Evolutionary conservation across 1,139 yeast species (phyloP).

Genomic region (Suhomyces anneliseae): DNA sequence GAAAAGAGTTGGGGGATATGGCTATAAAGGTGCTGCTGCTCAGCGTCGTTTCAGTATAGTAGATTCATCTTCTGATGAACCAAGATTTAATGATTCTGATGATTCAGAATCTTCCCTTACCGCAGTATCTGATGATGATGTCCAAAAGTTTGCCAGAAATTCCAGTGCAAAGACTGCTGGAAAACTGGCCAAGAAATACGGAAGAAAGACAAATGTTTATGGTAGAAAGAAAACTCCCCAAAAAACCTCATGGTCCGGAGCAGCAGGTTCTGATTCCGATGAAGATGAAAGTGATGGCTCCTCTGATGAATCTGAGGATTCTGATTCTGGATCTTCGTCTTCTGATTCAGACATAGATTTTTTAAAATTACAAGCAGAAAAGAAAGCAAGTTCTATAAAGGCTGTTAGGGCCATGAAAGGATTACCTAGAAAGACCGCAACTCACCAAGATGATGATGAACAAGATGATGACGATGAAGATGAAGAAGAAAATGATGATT

Average conservation of each 20-base stretch:
- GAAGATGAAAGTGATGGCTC: constrained; percentile 22
- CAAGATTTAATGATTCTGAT: constrained; percentile 2
- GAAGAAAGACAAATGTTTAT: constrained; percentile 11
- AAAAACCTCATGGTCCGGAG: constrained; percentile 25
- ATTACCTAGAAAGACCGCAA: constrained; percentile 15
- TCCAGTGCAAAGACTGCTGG: constrained; percentile 8
- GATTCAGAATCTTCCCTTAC: constrained; percentile 41
- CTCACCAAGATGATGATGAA: background rate
- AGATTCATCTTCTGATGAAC: constrained; percentile 27
- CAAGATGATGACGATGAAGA: constrained; percentile 1
- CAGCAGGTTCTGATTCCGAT: constrained; percentile 21
- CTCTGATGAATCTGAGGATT: constrained; percentile 37
- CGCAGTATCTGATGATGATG: constrained; percentile 41
- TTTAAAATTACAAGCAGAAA: constrained; percentile 66
- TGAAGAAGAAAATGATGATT: constrained; percentile 1
- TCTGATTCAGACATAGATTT: constrained; percentile 73
- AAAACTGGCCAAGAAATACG: constrained; percentile 5
- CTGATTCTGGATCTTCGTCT: constrained; percentile 40
- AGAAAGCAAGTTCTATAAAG: constrained; percentile 55
- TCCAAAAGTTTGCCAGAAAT: constrained; percentile 12
- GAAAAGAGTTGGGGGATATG: constrained; percentile 33
- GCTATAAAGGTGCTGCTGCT: constrained; percentile 9
- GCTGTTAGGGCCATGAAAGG: constrained; percentile 49
- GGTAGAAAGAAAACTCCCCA: constrained; percentile 27
- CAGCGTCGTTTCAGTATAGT: constrained; percentile 46